Percentiles rank a stretch among this genome's conserved stretches.
phyloP scores from a whole-genome alignment of 768 basidiomycete genomes.

The Amyloporia xantha region DNA sequence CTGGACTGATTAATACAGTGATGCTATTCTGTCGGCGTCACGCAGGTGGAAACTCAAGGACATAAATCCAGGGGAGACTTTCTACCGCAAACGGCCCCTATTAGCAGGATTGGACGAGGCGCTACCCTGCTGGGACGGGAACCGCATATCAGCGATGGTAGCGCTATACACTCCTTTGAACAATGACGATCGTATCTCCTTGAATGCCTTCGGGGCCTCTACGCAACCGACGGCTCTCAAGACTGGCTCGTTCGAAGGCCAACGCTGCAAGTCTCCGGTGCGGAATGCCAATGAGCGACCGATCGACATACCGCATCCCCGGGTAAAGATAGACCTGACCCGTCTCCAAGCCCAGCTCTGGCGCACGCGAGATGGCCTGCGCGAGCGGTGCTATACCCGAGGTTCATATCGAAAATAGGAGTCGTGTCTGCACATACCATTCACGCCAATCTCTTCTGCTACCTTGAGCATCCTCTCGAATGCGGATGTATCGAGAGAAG shows the following conservation, averaged over 20 bases:
- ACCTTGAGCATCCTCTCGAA: constrained; percentile 65
- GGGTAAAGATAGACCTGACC: constrained; percentile 33
- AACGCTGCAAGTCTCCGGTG: constrained; percentile 65
- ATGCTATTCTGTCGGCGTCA: too few species aligned
- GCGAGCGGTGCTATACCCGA: constrained; percentile 69
- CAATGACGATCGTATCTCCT: constrained; percentile 69
- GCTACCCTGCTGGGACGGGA: too few species aligned
- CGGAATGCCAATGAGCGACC: too few species aligned
- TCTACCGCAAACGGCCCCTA: too few species aligned
- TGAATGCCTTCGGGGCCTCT: constrained; percentile 84
- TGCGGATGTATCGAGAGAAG: constrained; percentile 48
- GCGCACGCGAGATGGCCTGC: constrained; percentile 71
- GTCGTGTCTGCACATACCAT: too few species aligned
- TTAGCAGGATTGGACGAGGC: too few species aligned
- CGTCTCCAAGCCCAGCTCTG: constrained; percentile 69
- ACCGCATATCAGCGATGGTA: too few species aligned
- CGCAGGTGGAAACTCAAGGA: too few species aligned
- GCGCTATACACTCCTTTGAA: constrained; percentile 81
- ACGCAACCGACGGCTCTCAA: constrained; percentile 69
- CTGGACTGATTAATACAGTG: too few species aligned
- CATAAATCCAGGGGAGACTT: too few species aligned
- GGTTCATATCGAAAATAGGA: too few species aligned
- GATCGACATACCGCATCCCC: too few species aligned
- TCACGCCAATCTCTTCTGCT: constrained; percentile 60
- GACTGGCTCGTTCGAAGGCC: constrained; percentile 80